Evolutionary conservation across 495 filamentous ascomycete species (phyloP).

Genomic region (Neurospora sp.): DNA sequence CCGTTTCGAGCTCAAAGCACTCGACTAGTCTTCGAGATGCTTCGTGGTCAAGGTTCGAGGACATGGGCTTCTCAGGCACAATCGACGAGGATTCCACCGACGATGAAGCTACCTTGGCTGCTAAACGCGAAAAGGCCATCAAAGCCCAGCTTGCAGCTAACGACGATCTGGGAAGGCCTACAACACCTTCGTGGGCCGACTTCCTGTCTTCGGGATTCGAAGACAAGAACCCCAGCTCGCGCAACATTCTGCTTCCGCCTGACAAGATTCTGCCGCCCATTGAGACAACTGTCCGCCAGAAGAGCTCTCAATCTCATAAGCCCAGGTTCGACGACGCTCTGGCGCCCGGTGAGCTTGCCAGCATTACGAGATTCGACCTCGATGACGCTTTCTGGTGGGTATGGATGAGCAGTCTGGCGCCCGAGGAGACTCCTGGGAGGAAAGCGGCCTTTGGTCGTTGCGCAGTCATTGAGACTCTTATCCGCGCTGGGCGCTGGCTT

Average conservation of each 20-base stretch:
- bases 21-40: constrained; percentile 68
- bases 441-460: constrained; percentile 94
- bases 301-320: constrained; percentile 82
- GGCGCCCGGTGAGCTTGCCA: constrained; percentile 89
- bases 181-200: constrained; percentile 95
- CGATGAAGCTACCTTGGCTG: constrained; percentile 38
- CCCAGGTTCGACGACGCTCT: constrained; percentile 54
- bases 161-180: constrained; percentile 63
- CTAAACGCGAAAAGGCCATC: constrained; percentile 10
- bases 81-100: constrained; percentile 62
- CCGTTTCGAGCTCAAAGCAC: constrained; percentile 52
- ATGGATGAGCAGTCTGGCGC: constrained; percentile 94
- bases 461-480: constrained; percentile 79
- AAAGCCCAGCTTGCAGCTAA: constrained; percentile 36
- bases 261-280: constrained; percentile 89
- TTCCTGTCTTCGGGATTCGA: constrained; percentile 90
- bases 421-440: constrained; percentile 66
- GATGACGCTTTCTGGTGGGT: constrained; percentile 99
- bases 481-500: constrained; percentile 76
- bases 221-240: constrained; percentile 50
- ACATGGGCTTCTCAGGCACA: constrained; percentile 77
- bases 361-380: constrained; percentile 73
- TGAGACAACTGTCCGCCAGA: constrained; percentile 54
- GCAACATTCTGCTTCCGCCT: constrained; percentile 66
- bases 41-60: constrained; percentile 93